Percentiles rank a stretch among this genome's conserved stretches.
These are phyloP conservation scores for Penicillium sp. DNA, from an alignment of 2,329 filamentous ascomycete genomes.

Conservation along the genomic window DNA sequence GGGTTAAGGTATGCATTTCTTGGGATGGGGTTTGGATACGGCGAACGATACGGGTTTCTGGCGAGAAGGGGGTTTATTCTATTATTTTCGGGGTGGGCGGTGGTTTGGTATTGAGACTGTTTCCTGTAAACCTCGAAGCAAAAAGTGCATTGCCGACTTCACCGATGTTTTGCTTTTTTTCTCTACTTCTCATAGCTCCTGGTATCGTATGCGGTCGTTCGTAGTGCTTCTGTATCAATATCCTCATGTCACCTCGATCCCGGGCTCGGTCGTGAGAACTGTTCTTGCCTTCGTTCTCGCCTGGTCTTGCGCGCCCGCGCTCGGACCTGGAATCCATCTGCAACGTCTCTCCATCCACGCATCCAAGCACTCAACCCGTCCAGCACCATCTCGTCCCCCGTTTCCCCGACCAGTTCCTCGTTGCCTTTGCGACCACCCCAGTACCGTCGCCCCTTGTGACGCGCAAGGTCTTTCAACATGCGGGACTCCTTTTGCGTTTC, in stretches of 20 bases:
- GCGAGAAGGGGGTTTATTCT: constrained; percentile 15
- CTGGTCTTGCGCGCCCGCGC: constrained; percentile 61
- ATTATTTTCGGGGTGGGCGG: constrained; percentile 9
- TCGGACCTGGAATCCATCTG: constrained; percentile 44
- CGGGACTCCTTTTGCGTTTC: constrained; percentile 20
- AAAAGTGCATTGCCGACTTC: constrained; percentile 12
- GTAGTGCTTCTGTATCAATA: background rate
- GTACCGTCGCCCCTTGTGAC: constrained; percentile 17
- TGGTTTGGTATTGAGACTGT: constrained; percentile 12
- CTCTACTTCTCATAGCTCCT: too few species aligned
- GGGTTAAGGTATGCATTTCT: constrained; percentile 32
- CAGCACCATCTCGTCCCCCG: constrained; percentile 31
- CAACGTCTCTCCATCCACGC: constrained; percentile 44
- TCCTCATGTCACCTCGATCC: too few species aligned
- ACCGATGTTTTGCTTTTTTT: background rate
- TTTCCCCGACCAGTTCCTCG: constrained; percentile 15
- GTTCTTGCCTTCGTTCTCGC: constrained; percentile 24
- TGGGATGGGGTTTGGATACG: constrained; percentile 25
- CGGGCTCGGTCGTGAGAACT: background rate
- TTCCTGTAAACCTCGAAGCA: constrained; percentile 13
- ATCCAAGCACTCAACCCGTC: constrained; percentile 45
- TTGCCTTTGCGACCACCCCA: constrained; percentile 17
- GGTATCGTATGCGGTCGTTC: too few species aligned
- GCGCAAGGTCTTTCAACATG: constrained; percentile 3
- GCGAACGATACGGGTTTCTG: constrained; percentile 27